These are phyloP conservation scores for Aspergillus viridinutans DNA, from an alignment of 2,329 filamentous ascomycete genomes.

Conservation along the genomic window DNA sequence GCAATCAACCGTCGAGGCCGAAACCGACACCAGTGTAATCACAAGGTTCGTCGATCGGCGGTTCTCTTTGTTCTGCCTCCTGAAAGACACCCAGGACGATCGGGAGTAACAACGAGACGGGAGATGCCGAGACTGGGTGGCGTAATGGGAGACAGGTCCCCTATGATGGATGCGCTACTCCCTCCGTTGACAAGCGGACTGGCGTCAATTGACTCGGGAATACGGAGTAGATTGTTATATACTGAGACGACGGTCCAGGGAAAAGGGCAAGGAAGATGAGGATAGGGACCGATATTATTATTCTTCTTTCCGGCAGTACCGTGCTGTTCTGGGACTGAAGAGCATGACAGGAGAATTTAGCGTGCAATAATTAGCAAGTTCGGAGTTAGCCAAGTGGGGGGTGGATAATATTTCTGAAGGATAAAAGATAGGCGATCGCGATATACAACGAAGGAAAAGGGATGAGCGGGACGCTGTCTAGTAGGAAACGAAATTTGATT, in stretches of 20 bases:
- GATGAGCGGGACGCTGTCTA: background rate
- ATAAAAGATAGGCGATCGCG: background rate
- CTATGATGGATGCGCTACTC: background rate
- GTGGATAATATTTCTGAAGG: background rate
- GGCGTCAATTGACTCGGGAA: background rate
- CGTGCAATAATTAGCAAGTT: background rate
- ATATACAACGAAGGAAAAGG: background rate
- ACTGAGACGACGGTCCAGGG: background rate
- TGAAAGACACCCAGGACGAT: background rate
- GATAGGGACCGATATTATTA: background rate
- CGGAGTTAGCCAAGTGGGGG: background rate
- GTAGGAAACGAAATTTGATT: background rate
- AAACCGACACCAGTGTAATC: conserved; percentile 9
- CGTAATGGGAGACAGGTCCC: background rate
- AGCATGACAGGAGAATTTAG: background rate
- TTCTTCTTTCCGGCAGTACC: background rate
- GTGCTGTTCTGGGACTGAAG: background rate
- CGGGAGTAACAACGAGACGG: background rate
- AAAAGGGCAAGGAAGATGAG: background rate
- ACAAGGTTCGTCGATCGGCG: conserved; percentile 1
- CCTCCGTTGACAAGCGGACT: background rate
- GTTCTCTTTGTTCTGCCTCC: conserved; percentile 3
- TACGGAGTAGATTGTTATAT: background rate
- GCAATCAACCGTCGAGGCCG: background rate
- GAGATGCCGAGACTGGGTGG: background rate